phyloP scores from a whole-genome alignment of 164 flowering plant species.

The Piper betle region DNA sequence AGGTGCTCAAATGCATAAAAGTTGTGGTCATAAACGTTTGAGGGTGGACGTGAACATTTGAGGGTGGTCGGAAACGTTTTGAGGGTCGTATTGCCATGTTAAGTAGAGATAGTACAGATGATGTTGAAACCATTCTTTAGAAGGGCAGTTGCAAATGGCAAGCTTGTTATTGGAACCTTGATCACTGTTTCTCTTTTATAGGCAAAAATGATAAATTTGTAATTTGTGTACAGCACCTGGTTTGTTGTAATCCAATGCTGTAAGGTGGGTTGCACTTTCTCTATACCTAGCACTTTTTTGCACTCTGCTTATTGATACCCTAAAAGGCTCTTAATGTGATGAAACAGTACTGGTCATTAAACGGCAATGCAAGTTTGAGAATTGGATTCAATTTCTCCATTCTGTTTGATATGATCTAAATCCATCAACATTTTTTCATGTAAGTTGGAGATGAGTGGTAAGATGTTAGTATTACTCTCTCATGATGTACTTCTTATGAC shows the following conservation, averaged over 20 bases:
- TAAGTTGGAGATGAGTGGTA: too few species aligned
- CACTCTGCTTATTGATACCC: too few species aligned
- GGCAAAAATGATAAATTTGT: conserved; percentile 12
- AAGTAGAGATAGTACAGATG: not conserved
- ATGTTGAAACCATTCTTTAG: conserved; percentile 6
- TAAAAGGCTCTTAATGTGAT: too few species aligned
- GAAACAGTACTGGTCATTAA: too few species aligned
- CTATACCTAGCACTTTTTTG: not conserved
- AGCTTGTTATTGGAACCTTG: not conserved
- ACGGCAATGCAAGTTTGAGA: too few species aligned
- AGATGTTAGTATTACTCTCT: too few species aligned
- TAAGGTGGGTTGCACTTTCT: conserved; percentile 3
- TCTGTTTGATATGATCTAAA: too few species aligned
- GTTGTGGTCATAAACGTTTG: not conserved
- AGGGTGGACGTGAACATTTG: not conserved
- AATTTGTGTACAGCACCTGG: conserved; percentile 29
- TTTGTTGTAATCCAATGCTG: conserved; percentile 10
- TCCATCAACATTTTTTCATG: too few species aligned
- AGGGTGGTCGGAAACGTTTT: not conserved
- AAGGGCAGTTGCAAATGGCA: not conserved
- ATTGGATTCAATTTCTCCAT: too few species aligned
- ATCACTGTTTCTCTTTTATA: not conserved
- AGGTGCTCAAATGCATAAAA: not conserved
- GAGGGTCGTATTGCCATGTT: too few species aligned
- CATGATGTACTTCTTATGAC: too few species aligned